Evolutionary conservation across 2,329 filamentous ascomycete genomes (phyloP).

Genomic region (Penicillium sp.): DNA sequence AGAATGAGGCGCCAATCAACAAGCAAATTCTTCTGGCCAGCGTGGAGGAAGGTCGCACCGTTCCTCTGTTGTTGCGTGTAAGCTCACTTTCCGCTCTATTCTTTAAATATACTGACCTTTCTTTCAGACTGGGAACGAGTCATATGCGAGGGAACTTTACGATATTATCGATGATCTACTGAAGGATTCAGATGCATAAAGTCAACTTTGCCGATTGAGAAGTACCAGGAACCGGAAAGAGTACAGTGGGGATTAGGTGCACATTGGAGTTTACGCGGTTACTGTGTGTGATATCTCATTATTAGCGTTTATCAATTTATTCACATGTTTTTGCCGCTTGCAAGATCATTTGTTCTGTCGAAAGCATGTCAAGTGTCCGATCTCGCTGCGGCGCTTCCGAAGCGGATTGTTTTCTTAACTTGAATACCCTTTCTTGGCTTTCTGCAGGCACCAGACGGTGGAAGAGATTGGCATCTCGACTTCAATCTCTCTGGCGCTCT

Average conservation of each 20-base stretch:
- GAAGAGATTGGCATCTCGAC: no score
- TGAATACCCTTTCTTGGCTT: no score
- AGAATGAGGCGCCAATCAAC: constrained; percentile 64
- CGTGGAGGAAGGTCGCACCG: constrained; percentile 53
- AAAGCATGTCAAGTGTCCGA: no score
- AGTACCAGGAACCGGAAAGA: neutral
- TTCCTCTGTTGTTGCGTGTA: constrained; percentile 60
- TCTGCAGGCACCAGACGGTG: no score
- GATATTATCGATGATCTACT: constrained; percentile 41
- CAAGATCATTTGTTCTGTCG: no score
- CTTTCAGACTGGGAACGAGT: constrained; percentile 43
- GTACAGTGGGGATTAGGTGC: neutral
- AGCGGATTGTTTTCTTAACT: no score
- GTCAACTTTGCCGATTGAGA: neutral
- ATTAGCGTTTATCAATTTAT: neutral
- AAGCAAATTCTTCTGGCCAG: constrained; percentile 68
- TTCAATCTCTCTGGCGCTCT: no score
- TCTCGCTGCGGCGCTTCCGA: no score
- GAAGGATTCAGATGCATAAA: neutral
- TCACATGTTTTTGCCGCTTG: neutral
- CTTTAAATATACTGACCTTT: neutral
- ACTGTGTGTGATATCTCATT: neutral
- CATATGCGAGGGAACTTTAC: constrained; percentile 50
- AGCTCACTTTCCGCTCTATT: constrained; percentile 11
- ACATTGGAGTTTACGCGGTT: neutral